These are phyloP conservation scores for Trichoderma harzianum DNA, from an alignment of 2,329 filamentous ascomycete genomes.

Conservation along the genomic window DNA sequence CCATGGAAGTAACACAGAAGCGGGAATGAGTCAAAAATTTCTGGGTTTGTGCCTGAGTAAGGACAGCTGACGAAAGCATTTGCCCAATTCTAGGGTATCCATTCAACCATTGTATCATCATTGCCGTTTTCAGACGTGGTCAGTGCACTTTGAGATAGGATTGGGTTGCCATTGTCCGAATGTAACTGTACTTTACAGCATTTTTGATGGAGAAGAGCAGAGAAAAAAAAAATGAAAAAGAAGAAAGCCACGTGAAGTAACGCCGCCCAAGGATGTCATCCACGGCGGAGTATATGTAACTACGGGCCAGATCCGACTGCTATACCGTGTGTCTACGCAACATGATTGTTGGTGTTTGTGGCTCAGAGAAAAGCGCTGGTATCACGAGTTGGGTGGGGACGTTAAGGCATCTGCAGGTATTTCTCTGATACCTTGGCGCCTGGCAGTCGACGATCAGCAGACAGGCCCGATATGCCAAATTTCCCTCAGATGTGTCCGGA, in stretches of 20 bases:
- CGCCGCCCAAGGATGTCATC: neutral
- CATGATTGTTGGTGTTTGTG: neutral
- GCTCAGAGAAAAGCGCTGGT: neutral
- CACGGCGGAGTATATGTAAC: neutral
- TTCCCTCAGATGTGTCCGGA: neutral
- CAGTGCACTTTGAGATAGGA: neutral
- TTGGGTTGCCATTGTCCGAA: neutral
- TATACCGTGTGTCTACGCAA: neutral
- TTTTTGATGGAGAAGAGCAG: neutral
- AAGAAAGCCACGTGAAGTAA: neutral
- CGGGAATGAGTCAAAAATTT: neutral
- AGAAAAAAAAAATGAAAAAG: neutral
- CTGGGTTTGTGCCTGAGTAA: neutral
- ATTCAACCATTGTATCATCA: slow-evolving; percentile 1
- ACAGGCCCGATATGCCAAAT: neutral
- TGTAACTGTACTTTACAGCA: neutral
- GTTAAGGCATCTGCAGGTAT: neutral
- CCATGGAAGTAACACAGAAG: neutral
- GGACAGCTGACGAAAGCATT: neutral
- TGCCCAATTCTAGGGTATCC: neutral
- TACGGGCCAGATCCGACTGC: neutral
- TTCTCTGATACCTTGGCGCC: neutral
- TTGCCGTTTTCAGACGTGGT: slow-evolving; percentile 7
- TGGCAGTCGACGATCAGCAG: neutral
- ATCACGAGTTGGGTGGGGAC: neutral